Evolutionary conservation across 1,139 yeast species (phyloP), one percentile per base, ranked within the genome.

Genomic region (Saccharomycopsis hybrid): DNA sequence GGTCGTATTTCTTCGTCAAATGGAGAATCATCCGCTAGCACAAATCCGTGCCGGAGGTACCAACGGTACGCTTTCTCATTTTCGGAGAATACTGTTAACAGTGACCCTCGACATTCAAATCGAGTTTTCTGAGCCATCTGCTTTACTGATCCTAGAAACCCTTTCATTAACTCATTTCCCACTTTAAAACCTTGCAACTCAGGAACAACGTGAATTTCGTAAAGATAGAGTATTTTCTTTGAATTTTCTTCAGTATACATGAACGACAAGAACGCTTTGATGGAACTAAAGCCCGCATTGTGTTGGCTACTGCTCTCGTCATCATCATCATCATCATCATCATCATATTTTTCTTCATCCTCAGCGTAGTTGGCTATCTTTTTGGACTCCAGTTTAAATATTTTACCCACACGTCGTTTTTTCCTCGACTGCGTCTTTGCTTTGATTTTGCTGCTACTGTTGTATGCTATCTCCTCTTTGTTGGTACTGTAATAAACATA

Each of bases 61-160:
- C 81, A 76, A 0, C 58, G 49, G 27, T 66, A 55, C 0, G 81
- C 81, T 2, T 54, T 58, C 3, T 43, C 39, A 54, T 79, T 79
- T n/a, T 67, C 70, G 25, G 74, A 55, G 57, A 78, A 79, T 0
- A 78, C 83, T 1, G 83, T 78, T 41, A 79, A 61, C 18, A 72
- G 65, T 1, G 74, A 67, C 18, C 50, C 50, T 2, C 24, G 35
- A 13, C 43, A 39, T 9, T 27, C 27, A n/a, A 29, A n/a, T 24
- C 27, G 40, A 25, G 40, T 27, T 35, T 43, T 18, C 27, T 35
- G 18, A 28, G 27, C 36, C 4, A 18, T 18, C 18, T 18, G 18
- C 11, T 7, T 8, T 7, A 27, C 13, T 25, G 7, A 3, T 36
- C 29, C n/a, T 5, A 44, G 4, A 11, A 49, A 41, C 28, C 27